Conservation (phyloP, 768 basidiomycete genomes). For the Agrocybe praecox region DNA sequence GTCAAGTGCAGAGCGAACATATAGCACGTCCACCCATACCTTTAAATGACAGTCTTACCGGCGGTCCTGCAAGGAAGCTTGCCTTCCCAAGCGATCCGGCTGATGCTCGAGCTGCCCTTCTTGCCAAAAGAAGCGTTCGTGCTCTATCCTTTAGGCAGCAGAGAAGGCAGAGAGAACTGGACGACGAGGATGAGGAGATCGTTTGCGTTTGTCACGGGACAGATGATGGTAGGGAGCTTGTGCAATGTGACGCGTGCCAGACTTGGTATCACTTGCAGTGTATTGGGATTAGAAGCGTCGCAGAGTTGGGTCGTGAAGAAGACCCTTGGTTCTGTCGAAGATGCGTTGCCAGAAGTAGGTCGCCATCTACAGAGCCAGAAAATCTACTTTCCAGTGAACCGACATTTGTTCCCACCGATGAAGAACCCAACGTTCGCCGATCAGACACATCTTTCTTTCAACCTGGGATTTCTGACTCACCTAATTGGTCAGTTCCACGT, state of each 20-base stretch:
- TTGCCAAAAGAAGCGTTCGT: conserved; percentile 72
- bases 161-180: conserved; percentile 34
- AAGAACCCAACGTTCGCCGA: conserved; percentile 40
- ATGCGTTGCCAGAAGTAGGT: conserved; percentile 49
- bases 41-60: conserved; percentile 28
- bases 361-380: conserved; percentile 38
- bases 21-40: conserved; percentile 56
- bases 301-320: conserved; percentile 73
- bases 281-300: conserved; percentile 66
- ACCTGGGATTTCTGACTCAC: conserved; percentile 56
- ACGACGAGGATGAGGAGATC: conserved; percentile 42
- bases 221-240: conserved; percentile 75
- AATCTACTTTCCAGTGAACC: conserved; percentile 51
- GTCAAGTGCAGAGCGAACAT: conserved; percentile 55
- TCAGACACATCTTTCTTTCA: conserved; percentile 66
- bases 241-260: conserved; percentile 81
- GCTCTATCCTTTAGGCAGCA: conserved; percentile 57
- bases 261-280: conserved; percentile 85
- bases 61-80: conserved; percentile 26
- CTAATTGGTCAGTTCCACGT: conserved; percentile 48
- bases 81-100: conserved; percentile 68
- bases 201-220: conserved; percentile 68
- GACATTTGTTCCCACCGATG: conserved; percentile 70
- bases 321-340: conserved; percentile 78
- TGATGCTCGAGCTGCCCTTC: conserved; percentile 72